Evolutionary conservation across 768 basidiomycete species (phyloP), one percentile per base, ranked within the genome.

Genomic region (Mycena sanguinolenta): DNA sequence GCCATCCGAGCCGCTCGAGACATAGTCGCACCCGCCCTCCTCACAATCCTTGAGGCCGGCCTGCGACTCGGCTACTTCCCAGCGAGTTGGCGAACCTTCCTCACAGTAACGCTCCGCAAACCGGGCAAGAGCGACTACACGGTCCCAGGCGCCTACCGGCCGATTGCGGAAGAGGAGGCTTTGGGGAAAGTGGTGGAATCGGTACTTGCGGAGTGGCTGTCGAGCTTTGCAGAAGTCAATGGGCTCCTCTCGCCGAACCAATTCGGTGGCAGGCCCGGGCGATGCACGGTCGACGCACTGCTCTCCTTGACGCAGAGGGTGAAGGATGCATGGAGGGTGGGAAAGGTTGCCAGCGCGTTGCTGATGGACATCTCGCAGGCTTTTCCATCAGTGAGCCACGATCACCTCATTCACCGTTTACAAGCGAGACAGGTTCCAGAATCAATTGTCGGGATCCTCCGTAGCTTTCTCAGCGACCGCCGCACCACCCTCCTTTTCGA

Each of bases 161-260:
- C 38, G 2, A 58, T 58, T 30, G 57, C 57, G 38, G 57, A 58
- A 23, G 57, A 58, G 57, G 57, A 58, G 19, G 34, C 36, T 3
- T 38, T 58, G 4, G 57, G 57, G 7, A 58, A 49, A 12, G n/a
- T 49, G 5, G 6, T 49, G 2, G 46, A 49, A 12, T 49, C 46
- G 17, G 46, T 49, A 5, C 19, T 49, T 6, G n/a, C n/a, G 7
- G 46, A 49, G n/a, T 49, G 46, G 46, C 46, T 49, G n/a, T 49
- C 46, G n/a, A 38, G 57, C 17, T 58, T 38, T 27, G 57, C 57
- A 7, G 57, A 58, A 36, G 5, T 4, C 16, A 21, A 58, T 2
- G 57, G 36, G n/a, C 10, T 38, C 36, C 25, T 49, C 17, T 49
- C 46, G 3, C 21, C 46, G 5, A 49, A 49, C n/a, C 46, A 49